These are phyloP conservation scores for Eragrostis curvula DNA, from an alignment of 176 grass and related monocot species.

Conservation along the genomic window DNA sequence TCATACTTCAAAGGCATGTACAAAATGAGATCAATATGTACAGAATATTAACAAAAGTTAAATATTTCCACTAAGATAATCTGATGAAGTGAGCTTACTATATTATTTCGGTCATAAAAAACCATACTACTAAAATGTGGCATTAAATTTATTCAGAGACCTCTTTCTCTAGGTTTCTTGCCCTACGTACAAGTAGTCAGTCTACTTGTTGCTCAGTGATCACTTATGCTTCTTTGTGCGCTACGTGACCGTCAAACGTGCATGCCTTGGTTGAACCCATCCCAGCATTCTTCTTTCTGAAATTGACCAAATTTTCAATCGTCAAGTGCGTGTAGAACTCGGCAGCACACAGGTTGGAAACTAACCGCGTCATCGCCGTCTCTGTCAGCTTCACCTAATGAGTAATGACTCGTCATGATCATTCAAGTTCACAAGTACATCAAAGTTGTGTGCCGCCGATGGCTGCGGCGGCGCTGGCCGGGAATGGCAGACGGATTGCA, in stretches of 20 bases:
- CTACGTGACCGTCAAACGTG: constrained; percentile 36
- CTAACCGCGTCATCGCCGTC: neutral
- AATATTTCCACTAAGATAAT: neutral
- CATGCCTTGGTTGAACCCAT: neutral
- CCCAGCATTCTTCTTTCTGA: neutral
- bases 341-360: constrained; percentile 9
- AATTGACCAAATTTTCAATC: constrained; percentile 11
- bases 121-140: neutral
- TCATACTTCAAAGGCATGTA: neutral
- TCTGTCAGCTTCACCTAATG: constrained; percentile 33
- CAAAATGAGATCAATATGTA: neutral
- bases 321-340: constrained; percentile 31
- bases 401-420: constrained; percentile 9
- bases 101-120: neutral
- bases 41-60: neutral
- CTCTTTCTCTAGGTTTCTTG: no score
- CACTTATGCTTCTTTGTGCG: neutral
- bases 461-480: neutral
- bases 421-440: neutral
- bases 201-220: neutral
- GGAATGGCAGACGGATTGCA: constrained; percentile 37
- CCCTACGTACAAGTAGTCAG: neutral
- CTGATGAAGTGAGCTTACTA: neutral
- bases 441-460: constrained; percentile 4
- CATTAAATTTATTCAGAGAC: neutral